Conservation (phyloP, 129 eudicot genomes). For the Chrysanthemum makinoi region DNA sequence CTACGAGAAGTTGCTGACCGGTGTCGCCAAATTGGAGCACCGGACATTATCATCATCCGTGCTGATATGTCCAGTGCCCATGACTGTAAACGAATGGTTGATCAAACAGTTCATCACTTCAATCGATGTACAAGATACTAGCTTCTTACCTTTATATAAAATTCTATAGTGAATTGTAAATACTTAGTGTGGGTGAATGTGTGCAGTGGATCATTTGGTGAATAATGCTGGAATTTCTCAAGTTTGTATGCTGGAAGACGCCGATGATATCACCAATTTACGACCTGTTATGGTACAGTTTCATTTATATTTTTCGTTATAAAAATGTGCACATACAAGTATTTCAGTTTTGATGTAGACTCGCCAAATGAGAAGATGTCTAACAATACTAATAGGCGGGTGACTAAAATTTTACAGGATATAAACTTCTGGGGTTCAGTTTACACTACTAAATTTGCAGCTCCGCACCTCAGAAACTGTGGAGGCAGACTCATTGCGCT, state of each 20-base stretch:
- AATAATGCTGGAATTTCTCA: constrained; percentile 61
- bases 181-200: background rate
- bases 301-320: background rate
- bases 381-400: background rate
- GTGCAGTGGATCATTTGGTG: constrained; percentile 77
- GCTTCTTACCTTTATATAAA: background rate
- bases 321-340: background rate
- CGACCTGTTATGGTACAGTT: constrained; percentile 50
- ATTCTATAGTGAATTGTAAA: background rate
- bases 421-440: constrained; percentile 79
- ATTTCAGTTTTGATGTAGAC: background rate
- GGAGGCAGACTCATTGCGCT: constrained; percentile 52
- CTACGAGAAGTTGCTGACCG: constrained; percentile 54
- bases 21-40: constrained; percentile 47
- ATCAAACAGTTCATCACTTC: constrained; percentile 48
- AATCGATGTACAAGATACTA: constrained; percentile 37
- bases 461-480: constrained; percentile 52
- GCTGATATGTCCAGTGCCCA: constrained; percentile 52
- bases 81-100: constrained; percentile 52
- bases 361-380: background rate
- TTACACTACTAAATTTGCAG: constrained; percentile 59
- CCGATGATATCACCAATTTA: constrained; percentile 47
- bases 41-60: constrained; percentile 42
- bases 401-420: constrained; percentile 37
- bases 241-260: constrained; percentile 49